phyloP scores from a whole-genome alignment of 768 basidiomycete genomes.

The Suillus discolor region DNA sequence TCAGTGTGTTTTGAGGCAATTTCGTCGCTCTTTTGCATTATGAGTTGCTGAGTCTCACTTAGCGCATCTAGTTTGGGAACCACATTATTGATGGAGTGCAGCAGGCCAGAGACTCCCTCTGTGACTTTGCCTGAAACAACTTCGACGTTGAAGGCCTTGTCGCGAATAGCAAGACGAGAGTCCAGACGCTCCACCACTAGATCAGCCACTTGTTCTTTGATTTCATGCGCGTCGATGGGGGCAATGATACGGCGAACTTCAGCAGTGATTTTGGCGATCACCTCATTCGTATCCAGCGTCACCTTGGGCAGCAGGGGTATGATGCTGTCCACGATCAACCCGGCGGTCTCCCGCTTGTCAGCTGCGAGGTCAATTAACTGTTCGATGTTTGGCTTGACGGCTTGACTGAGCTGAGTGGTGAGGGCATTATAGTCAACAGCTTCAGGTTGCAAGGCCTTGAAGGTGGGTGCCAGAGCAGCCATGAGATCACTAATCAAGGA shows the following conservation, averaged over 20 bases:
- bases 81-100: constrained; percentile 46
- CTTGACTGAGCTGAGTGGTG: constrained; percentile 75
- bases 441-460: constrained; percentile 63
- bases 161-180: constrained; percentile 76
- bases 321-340: constrained; percentile 74
- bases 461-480: constrained; percentile 56
- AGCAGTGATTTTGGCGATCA: constrained; percentile 60
- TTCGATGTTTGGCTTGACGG: constrained; percentile 86
- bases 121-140: constrained; percentile 54
- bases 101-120: constrained; percentile 49
- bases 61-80: constrained; percentile 43
- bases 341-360: constrained; percentile 86
- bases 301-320: constrained; percentile 61
- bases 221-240: constrained; percentile 81
- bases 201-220: constrained; percentile 89
- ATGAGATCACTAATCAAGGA: constrained; percentile 63
- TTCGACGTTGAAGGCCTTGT: constrained; percentile 69
- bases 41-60: constrained; percentile 42
- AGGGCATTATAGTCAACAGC: constrained; percentile 78
- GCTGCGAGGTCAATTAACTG: constrained; percentile 89
- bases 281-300: constrained; percentile 52
- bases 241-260: constrained; percentile 75
- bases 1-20: constrained; percentile 44
- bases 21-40: constrained; percentile 40
- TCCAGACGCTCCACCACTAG: constrained; percentile 86